Conservation (phyloP, 306 rosid genomes). For the Cicer pinnatifidum region DNA sequence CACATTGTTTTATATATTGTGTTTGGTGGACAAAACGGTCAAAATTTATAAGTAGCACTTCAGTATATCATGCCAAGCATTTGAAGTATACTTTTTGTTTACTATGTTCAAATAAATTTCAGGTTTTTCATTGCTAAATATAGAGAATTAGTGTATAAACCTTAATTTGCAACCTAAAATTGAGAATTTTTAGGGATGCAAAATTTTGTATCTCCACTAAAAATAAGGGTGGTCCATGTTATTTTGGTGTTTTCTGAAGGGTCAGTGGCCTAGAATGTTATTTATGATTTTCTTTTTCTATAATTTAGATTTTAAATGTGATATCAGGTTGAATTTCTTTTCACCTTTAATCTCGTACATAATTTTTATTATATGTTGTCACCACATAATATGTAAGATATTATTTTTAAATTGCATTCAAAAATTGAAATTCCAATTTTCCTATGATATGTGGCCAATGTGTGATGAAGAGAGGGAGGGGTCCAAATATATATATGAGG, state of each 20-base stretch:
- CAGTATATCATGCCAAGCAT: background rate
- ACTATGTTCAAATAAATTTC: background rate
- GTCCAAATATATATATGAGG: background rate
- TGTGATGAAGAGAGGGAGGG: background rate
- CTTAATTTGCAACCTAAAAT: too few relatives aligned
- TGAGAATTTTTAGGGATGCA: too few relatives aligned
- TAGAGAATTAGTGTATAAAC: background rate
- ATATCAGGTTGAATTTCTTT: background rate
- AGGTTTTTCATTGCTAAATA: background rate
- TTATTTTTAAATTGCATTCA: slow-evolving; percentile 23
- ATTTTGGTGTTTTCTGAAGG: too few relatives aligned
- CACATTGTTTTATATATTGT: background rate
- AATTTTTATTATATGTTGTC: background rate
- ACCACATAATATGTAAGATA: slow-evolving; percentile 8
- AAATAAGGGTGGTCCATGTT: too few relatives aligned
- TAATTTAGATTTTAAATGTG: too few relatives aligned
- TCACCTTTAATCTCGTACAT: slow-evolving; percentile 15
- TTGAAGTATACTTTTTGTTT: background rate
- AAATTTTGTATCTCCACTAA: too few relatives aligned
- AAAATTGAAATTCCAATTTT: slow-evolving; percentile 10
- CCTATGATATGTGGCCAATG: background rate
- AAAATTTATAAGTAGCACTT: background rate
- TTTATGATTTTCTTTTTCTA: background rate
- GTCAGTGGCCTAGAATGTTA: too few relatives aligned
- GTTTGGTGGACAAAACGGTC: background rate